A percentile compares a stretch with the other conserved stretches of the same genome.
Evolutionary conservation across 352 stramenopile species (phyloP).

Genomic region (Pythium sp.): DNA sequence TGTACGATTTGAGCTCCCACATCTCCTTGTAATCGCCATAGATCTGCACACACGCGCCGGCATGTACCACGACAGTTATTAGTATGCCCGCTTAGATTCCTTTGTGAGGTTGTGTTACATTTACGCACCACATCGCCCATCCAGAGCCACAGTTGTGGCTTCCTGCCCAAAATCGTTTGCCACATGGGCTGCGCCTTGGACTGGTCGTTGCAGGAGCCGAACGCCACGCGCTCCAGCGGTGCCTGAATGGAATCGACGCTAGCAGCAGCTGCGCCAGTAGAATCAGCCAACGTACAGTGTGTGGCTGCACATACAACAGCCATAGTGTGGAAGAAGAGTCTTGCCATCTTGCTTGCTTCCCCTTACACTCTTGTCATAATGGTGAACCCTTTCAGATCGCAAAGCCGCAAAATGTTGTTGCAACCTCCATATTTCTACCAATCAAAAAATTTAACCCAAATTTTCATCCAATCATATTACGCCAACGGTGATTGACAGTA

Average conservation of each 20-base stretch:
- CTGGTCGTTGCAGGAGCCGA: constrained; percentile 86
- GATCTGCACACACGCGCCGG: constrained; percentile 32
- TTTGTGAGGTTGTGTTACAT: background rate
- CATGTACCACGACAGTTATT: background rate
- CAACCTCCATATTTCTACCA: background rate
- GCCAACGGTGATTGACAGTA: constrained; percentile 19
- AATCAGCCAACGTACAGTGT: background rate
- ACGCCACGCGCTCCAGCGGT: constrained; percentile 54
- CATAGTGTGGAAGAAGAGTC: background rate
- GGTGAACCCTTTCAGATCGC: background rate
- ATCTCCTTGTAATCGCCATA: constrained; percentile 70
- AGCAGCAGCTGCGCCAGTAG: background rate
- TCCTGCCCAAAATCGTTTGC: constrained; percentile 44
- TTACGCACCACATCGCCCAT: constrained; percentile 75
- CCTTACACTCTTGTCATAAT: background rate
- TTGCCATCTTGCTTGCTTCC: background rate
- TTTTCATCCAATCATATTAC: constrained; percentile 33
- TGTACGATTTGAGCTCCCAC: constrained; percentile 34
- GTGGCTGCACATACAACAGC: background rate
- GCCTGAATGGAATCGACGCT: constrained; percentile 20
- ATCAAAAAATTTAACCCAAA: background rate
- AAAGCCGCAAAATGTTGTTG: background rate
- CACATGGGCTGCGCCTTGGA: constrained; percentile 73
- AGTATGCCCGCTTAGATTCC: background rate
- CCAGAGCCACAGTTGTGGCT: constrained; percentile 79